Evolutionary conservation across 1,139 yeast species (phyloP).

Genomic region (Tardiomyces blankii): DNA sequence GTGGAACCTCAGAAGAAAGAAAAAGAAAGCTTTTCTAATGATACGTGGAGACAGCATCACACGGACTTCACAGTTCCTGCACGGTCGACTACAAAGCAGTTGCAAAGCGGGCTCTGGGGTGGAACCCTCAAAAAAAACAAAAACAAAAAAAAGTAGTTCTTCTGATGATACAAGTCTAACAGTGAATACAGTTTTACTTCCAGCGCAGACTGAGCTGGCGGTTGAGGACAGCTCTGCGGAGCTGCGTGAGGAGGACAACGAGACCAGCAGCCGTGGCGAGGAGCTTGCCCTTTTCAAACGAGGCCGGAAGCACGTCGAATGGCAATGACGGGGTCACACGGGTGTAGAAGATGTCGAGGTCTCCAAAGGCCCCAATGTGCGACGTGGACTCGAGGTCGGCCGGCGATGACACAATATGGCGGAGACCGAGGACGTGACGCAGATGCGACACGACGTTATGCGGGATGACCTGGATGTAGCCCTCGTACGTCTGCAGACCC

Average conservation of each 20-base stretch:
- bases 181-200: too few species aligned
- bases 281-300: slow-evolving; percentile 59
- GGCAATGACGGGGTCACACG: slow-evolving; percentile 71
- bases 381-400: slow-evolving; percentile 77
- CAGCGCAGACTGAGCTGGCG: not conserved
- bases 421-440: slow-evolving; percentile 23
- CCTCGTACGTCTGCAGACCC: slow-evolving; percentile 56
- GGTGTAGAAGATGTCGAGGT: slow-evolving; percentile 61
- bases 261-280: slow-evolving; percentile 48
- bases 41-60: too few species aligned
- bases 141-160: too few species aligned
- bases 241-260: slow-evolving; percentile 23
- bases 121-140: too few species aligned
- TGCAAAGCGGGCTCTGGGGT: too few species aligned
- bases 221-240: not conserved
- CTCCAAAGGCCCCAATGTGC: slow-evolving; percentile 54
- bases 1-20: too few species aligned
- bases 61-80: too few species aligned
- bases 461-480: slow-evolving; percentile 44
- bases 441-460: slow-evolving; percentile 32
- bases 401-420: slow-evolving; percentile 36
- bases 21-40: too few species aligned
- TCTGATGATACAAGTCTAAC: too few species aligned
- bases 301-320: slow-evolving; percentile 61
- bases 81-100: too few species aligned